A percentile compares a stretch with the other conserved stretches of the same genome.
Evolutionary conservation across 306 rosid species (phyloP).

Genomic region (Astragalus membranaceus): DNA sequence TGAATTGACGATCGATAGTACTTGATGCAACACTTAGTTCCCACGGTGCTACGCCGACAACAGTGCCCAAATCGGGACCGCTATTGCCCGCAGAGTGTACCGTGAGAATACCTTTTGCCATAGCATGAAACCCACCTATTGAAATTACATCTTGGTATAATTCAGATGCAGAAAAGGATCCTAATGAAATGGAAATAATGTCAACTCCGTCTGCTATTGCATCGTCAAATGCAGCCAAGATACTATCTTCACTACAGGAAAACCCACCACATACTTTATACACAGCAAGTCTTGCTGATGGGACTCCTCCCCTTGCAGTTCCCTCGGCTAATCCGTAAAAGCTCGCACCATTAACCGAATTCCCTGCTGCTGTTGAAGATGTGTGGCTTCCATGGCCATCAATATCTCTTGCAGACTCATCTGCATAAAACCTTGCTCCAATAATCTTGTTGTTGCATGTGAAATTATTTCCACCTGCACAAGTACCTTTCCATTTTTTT

Average conservation of each 20-base stretch:
- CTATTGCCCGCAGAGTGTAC: not conserved
- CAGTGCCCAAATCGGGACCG: not conserved
- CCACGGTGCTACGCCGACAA: not conserved
- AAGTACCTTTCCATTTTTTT: conserved; percentile 18
- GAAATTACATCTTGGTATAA: not conserved
- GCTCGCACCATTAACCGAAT: not conserved
- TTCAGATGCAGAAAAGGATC: not conserved
- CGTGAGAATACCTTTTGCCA: not conserved
- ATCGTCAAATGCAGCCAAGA: conserved; percentile 23
- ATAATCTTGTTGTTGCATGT: conserved; percentile 30
- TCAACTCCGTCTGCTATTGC: conserved; percentile 32
- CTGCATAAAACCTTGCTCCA: conserved; percentile 3
- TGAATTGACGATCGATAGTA: not conserved
- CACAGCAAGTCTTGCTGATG: conserved; percentile 20
- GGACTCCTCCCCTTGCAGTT: conserved; percentile 16
- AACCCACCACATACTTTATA: not conserved
- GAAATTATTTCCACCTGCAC: conserved; percentile 11
- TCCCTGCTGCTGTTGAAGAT: conserved; percentile 17
- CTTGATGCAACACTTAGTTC: not conserved
- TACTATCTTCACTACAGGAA: not conserved
- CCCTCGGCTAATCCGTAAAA: conserved; percentile 12
- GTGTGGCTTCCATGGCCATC: conserved; percentile 22
- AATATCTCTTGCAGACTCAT: not conserved
- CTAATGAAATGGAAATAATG: conserved; percentile 16
- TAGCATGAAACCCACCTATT: not conserved